Conservation (phyloP, 352 stramenopile species). For the Globisporangium splendens region DNA sequence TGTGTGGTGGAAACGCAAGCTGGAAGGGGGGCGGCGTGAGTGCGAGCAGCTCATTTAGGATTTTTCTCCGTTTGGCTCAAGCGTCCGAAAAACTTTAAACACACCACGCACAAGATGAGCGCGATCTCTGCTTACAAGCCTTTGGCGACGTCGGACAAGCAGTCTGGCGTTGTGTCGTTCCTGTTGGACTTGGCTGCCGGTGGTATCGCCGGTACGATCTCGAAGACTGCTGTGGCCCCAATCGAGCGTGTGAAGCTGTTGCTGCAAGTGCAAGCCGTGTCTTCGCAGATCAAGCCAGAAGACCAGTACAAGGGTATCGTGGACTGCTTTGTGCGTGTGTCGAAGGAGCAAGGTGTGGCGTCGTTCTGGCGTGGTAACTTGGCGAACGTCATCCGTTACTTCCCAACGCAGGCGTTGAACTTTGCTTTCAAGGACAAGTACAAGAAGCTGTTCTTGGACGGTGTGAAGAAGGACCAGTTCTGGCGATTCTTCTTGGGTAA, state of each 20-base stretch:
- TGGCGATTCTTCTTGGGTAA: conserved; percentile 98
- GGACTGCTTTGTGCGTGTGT: conserved; percentile 89
- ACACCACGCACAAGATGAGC: conserved; percentile 63
- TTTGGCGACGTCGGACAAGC: conserved; percentile 70
- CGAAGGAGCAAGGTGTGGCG: conserved; percentile 82
- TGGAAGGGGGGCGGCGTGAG: neutral
- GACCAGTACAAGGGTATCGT: conserved; percentile 91
- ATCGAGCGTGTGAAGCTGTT: conserved; percentile 92
- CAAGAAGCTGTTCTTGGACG: conserved; percentile 87
- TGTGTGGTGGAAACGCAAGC: conserved; percentile 36
- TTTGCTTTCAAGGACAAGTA: conserved; percentile 95
- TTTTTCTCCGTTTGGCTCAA: conserved; percentile 79
- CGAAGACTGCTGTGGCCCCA: conserved; percentile 88
- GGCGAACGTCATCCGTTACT: conserved; percentile 92
- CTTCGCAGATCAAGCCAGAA: conserved; percentile 89
- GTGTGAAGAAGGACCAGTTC: conserved; percentile 95
- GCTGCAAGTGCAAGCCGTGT: conserved; percentile 89
- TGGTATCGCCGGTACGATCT: conserved; percentile 85
- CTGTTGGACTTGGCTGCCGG: conserved; percentile 80
- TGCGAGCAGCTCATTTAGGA: conserved; percentile 57
- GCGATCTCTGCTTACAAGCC: conserved; percentile 75
- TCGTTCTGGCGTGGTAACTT: conserved; percentile 92
- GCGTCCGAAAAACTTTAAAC: conserved; percentile 48
- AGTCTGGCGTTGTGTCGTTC: conserved; percentile 53
- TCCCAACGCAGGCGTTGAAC: conserved; percentile 91